These are phyloP conservation scores for Hericium rajendrae DNA, from an alignment of 768 basidiomycete species.

Conservation along the genomic window DNA sequence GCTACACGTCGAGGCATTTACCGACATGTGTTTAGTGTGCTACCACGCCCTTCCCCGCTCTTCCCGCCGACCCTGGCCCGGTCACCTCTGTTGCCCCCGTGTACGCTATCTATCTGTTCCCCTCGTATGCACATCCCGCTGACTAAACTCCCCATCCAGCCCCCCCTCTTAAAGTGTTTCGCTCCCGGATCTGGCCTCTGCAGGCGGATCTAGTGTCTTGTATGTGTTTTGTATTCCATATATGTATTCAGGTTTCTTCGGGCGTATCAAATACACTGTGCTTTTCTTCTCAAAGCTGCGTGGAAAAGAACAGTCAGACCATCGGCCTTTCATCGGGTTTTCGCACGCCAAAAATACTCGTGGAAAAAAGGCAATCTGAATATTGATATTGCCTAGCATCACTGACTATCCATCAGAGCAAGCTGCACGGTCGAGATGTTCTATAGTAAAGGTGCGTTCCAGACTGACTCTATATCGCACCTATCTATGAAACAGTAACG, in stretches of 20 bases:
- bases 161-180: neutral
- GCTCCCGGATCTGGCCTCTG: neutral
- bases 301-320: neutral
- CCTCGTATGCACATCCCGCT: neutral
- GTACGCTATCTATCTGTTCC: conserved; percentile 15
- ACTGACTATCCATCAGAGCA: too few species aligned
- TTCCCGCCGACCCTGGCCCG: conserved; percentile 24
- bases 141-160: neutral
- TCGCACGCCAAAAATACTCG: too few species aligned
- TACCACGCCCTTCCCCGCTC: conserved; percentile 24
- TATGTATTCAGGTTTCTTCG: neutral
- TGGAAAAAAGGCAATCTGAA: too few species aligned
- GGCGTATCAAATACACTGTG: neutral
- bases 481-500: too few species aligned
- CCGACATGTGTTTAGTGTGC: neutral
- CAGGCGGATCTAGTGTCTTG: neutral
- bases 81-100: conserved; percentile 23
- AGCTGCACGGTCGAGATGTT: too few species aligned
- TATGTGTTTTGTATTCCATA: neutral
- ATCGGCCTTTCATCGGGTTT: too few species aligned
- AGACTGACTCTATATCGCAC: too few species aligned
- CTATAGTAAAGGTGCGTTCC: too few species aligned
- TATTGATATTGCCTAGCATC: too few species aligned
- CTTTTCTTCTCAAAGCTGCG: neutral
- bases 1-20: too few species aligned